phyloP scores from a whole-genome alignment of 2,329 filamentous ascomycete genomes.

The Colletotrichum simmondsii region DNA sequence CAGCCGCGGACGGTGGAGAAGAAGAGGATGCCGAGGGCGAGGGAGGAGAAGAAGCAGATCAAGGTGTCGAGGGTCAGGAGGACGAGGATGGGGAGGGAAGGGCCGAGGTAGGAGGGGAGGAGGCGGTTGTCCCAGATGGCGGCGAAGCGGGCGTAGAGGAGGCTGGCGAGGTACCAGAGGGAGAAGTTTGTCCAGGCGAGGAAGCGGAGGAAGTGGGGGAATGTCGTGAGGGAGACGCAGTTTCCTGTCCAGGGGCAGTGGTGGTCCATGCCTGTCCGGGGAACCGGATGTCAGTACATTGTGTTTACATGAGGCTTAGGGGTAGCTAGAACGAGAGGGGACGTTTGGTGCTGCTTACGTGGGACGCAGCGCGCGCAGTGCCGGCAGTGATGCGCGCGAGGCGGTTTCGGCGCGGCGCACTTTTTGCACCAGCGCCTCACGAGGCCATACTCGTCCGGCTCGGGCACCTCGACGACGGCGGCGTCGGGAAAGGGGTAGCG shows the following conservation, averaged over 20 bases:
- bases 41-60: slow-evolving; percentile 67
- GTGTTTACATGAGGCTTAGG: no score
- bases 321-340: no score
- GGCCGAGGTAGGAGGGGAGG: slow-evolving; percentile 80
- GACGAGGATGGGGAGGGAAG: slow-evolving; percentile 66
- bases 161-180: slow-evolving; percentile 69
- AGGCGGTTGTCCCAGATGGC: slow-evolving; percentile 73
- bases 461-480: slow-evolving; percentile 44
- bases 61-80: slow-evolving; percentile 70
- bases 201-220: slow-evolving; percentile 86
- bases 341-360: slow-evolving; percentile 43
- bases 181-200: slow-evolving; percentile 74
- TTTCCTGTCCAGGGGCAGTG: slow-evolving; percentile 89
- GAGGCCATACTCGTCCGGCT: slow-evolving; percentile 41
- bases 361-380: slow-evolving; percentile 80
- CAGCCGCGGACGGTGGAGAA: slow-evolving; percentile 71
- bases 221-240: slow-evolving; percentile 84
- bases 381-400: slow-evolving; percentile 84
- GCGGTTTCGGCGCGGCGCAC: slow-evolving; percentile 79
- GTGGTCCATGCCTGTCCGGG: slow-evolving; percentile 86
- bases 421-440: slow-evolving; percentile 76
- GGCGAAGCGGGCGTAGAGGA: slow-evolving; percentile 69
- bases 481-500: slow-evolving; percentile 58
- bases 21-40: slow-evolving; percentile 74
- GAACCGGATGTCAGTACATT: no score